Conservation (phyloP, 73 alveolate species). For the Paramecium caudatum region DNA sequence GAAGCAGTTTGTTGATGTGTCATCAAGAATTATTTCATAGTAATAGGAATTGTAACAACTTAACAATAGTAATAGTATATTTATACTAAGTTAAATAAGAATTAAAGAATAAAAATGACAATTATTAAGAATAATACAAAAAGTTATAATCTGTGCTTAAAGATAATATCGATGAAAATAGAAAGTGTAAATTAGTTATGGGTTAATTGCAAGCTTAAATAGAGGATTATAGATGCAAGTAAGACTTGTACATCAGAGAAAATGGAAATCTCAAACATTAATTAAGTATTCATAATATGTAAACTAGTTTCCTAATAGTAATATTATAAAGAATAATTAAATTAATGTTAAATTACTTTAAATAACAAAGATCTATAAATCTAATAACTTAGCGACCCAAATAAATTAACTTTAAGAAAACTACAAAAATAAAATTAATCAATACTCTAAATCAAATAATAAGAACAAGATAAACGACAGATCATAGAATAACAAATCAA, state of each 20-base stretch:
- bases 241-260: background rate
- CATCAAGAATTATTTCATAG: background rate
- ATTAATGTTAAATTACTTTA: background rate
- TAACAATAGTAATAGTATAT: background rate
- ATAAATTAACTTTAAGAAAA: background rate
- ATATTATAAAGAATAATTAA: background rate
- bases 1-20: background rate
- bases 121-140: background rate
- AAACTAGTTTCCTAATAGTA: background rate
- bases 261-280: slow-evolving; percentile 8
- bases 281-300: background rate
- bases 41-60: background rate
- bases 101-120: background rate
- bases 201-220: background rate
- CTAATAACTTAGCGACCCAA: background rate
- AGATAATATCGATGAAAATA: background rate
- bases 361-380: background rate
- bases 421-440: slow-evolving; percentile 8
- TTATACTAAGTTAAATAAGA: background rate
- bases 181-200: background rate
- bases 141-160: background rate
- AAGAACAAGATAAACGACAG: slow-evolving; percentile 8
- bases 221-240: slow-evolving; percentile 5
- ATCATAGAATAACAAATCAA: slow-evolving; percentile 6
- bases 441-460: background rate